Conservation (phyloP, 306 rosid genomes). For the Urtica urens region DNA sequence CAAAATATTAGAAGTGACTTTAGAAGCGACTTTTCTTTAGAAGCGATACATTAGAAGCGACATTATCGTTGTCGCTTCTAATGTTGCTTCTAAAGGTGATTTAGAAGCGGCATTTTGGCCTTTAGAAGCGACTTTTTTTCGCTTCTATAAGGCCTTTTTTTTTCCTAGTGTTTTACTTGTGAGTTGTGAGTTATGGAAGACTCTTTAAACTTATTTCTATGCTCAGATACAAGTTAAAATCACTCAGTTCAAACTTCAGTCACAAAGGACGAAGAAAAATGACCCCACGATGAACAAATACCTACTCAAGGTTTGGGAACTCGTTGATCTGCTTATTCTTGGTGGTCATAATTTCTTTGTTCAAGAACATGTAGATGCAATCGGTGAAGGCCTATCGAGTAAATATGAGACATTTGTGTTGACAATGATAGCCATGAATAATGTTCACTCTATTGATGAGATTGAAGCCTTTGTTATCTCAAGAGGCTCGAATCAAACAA, state of each 20-base stretch:
- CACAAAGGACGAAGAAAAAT: not conserved
- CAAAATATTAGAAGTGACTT: no score
- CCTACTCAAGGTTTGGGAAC: not conserved
- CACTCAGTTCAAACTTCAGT: not conserved
- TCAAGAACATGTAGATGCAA: no score
- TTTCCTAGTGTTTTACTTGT: not conserved
- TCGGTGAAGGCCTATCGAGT: not conserved
- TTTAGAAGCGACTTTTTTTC: no score
- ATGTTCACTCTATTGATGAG: no score
- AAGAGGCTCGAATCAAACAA: not conserved
- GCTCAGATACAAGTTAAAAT: not conserved
- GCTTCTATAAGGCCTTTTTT: no score
- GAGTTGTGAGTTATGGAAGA: not conserved
- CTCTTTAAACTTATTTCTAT: not conserved
- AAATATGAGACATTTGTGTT: not conserved
- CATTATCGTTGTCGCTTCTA: no score
- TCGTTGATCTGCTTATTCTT: not conserved
- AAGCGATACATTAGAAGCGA: no score
- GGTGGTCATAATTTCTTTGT: not conserved
- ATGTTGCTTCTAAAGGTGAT: no score
- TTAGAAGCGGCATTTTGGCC: no score
- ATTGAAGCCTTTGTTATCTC: not conserved
- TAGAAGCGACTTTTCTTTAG: no score
- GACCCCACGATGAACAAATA: not conserved
- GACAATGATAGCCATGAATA: not conserved